Evolutionary conservation across 306 rosid species (phyloP), one percentile per base, ranked within the genome.

Genomic region (Trifolium fragiferum): DNA sequence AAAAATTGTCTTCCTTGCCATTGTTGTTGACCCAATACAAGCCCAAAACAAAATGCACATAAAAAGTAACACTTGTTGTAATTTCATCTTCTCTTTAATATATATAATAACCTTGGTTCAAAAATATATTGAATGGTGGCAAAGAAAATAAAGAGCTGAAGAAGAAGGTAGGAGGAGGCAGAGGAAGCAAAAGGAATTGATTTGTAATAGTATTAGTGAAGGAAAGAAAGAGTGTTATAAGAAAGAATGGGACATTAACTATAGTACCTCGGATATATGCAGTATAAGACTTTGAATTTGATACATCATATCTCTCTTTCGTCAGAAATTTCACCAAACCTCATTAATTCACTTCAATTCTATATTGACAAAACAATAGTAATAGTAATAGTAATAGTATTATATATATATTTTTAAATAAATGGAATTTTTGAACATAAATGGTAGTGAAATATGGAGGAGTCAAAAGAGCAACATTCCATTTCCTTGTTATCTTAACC

Each of bases 321-420:
- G 64, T 79, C 85, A 83, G 84, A 84, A 70, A 65, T 55, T 80
- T 78, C 92, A 91, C 94, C 97, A 80, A 90, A 86, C 95, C 81
- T 76, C 86, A 87, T 84, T 91, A 86, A 91, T 84, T 69, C 70
- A 63, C 79, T 63, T 82, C 27, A 76, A 81, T 80, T 79, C 84
- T 30, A 44, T 6, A 5, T 70, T 64, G 82, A 76, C 84, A 66
- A 59, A 32, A 32, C 57, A 41, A 41, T 23, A 44, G 40, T 14
- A 20, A 33, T 8, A 25, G 2, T 7, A 61, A 14, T 11, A 70
- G 1, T 53, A 53, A n/a, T n/a, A n/a, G n/a, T n/a, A n/a, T n/a
- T n/a, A n/a, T n/a, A n/a, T n/a, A n/a, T n/a, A n/a, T n/a, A n/a
- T n/a, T 54, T 54, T 54, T 9, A 20, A 19, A 1, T n/a, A 44